Evolutionary conservation across 164 flowering plant genomes (phyloP).

Genomic region (Paratinospora sagittata): DNA sequence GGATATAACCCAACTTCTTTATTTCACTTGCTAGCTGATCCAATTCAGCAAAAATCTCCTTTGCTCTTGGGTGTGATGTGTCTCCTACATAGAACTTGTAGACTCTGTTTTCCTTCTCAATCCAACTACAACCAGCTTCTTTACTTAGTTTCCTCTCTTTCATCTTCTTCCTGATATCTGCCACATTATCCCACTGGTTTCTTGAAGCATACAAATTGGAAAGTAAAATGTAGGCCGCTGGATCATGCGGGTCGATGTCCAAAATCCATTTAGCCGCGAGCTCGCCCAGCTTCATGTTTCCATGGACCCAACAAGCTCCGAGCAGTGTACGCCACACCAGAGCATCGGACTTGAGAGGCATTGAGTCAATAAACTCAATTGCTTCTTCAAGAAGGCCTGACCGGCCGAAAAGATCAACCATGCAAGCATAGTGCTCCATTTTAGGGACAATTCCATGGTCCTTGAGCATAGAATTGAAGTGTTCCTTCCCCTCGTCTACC

Average conservation of each 20-base stretch:
- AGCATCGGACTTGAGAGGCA: conserved; percentile 61
- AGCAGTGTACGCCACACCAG: conserved; percentile 84
- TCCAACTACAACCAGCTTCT: conserved; percentile 92
- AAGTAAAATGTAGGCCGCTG: conserved; percentile 63
- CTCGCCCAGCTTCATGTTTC: conserved; percentile 51
- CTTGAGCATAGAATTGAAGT: conserved; percentile 52
- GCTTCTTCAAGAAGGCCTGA: conserved; percentile 65
- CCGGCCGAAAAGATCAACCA: conserved; percentile 78
- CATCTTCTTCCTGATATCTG: conserved; percentile 55
- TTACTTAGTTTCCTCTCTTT: conserved; percentile 57
- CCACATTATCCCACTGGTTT: conserved; percentile 56
- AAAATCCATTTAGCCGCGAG: conserved; percentile 56
- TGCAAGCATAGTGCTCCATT: conserved; percentile 91
- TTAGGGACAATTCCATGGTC: conserved; percentile 55
- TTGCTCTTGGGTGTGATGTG: conserved; percentile 54
- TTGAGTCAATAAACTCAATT: conserved; percentile 42
- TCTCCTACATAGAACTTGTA: conserved; percentile 77
- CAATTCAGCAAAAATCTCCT: conserved; percentile 50
- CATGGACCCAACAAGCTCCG: conserved; percentile 63
- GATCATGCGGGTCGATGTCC: conserved; percentile 60
- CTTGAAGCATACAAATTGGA: conserved; percentile 77
- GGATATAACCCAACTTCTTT: conserved; percentile 63
- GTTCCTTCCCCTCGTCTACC: conserved; percentile 61
- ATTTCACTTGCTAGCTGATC: conserved; percentile 41
- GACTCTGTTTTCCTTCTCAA: conserved; percentile 51